Base-by-base conservation (phyloP, 495 filamentous ascomycete species). In the Podospora bellae-mahoneyi region DNA sequence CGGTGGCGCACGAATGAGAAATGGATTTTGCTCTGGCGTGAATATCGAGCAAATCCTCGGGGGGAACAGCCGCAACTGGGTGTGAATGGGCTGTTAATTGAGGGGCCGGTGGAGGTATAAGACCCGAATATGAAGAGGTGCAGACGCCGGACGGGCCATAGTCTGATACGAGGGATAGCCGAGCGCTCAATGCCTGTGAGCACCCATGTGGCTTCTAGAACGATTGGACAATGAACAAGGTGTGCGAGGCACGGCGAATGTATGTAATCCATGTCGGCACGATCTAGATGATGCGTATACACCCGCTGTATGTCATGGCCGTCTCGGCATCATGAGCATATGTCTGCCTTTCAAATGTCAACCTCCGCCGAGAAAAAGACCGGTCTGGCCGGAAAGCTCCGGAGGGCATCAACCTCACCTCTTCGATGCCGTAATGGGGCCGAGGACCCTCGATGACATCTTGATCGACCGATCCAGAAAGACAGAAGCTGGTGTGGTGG, bases 141-240 rank as follows among this genome's bases (percentile, higher is more conserved):
- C 27, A 28, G 30, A 32, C 34, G 28, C 61, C 61, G 61, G 59
- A 32, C 59, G 28, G 27, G 18, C 10, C 10, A 9, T 15, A 61
- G 27, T 28, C 20, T 23, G 32, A 63, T 63, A 63, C 61, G 61
- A 63, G 61, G 5, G 28, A 26, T 63, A 63, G 61, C 61, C 61
- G 61, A 63, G 19, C n/a, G n/a, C 20, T 32, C n/a, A 58, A 5
- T 7, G 55, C 55, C n/a, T 58, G 55, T 58, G 55, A 58, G 23
- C 13, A 58, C 32, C 61, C 6, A 20, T 13, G 18, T 6, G 61
- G 61, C n/a, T 48, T 20, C 61, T 39, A n/a, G 16, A 19, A 39
- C 34, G 61, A 63, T 63, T 63, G 61, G 61, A 18, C 61, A 15
- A 61, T 28, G 61, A 18, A 13, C 48, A 10, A 32, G 1, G 30